Evolutionary conservation across 768 basidiomycete species (phyloP).

Genomic region (Naematelia aurantialba): DNA sequence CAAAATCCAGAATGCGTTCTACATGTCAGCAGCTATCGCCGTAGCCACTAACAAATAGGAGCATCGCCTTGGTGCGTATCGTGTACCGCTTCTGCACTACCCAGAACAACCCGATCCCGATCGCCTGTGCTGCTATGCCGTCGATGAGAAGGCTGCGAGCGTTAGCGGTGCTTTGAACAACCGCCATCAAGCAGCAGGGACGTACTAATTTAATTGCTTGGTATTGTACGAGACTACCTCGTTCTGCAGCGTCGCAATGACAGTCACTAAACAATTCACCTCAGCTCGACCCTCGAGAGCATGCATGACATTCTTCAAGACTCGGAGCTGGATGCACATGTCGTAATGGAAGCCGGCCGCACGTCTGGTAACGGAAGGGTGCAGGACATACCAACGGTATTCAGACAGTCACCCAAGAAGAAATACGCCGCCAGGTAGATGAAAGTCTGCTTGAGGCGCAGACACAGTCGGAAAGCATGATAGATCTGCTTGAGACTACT

Average conservation of each 20-base stretch:
- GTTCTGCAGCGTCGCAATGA: slow-evolving; percentile 45
- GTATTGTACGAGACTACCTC: slow-evolving; percentile 44
- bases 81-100: slow-evolving; percentile 34
- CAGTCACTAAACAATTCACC: slow-evolving; percentile 24
- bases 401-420: slow-evolving; percentile 42
- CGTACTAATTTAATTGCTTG: slow-evolving; percentile 42
- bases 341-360: too few relatives aligned
- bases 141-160: slow-evolving; percentile 37
- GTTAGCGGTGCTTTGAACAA: slow-evolving; percentile 12
- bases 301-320: too few relatives aligned
- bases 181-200: background rate
- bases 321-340: too few relatives aligned
- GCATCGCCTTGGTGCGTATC: slow-evolving; percentile 39
- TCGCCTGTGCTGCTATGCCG: slow-evolving; percentile 41
- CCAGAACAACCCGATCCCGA: slow-evolving; percentile 46
- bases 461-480: slow-evolving; percentile 67
- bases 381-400: slow-evolving; percentile 15
- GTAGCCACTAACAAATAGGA: slow-evolving; percentile 31
- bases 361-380: too few relatives aligned
- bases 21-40: background rate
- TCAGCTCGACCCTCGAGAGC: too few relatives aligned
- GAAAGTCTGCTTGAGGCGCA: slow-evolving; percentile 60
- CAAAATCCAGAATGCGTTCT: slow-evolving; percentile 51
- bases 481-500: slow-evolving; percentile 60
- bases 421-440: slow-evolving; percentile 63